Conservation (phyloP, 2,329 filamentous ascomycete species). For the Sordariomycetes sp. region DNA sequence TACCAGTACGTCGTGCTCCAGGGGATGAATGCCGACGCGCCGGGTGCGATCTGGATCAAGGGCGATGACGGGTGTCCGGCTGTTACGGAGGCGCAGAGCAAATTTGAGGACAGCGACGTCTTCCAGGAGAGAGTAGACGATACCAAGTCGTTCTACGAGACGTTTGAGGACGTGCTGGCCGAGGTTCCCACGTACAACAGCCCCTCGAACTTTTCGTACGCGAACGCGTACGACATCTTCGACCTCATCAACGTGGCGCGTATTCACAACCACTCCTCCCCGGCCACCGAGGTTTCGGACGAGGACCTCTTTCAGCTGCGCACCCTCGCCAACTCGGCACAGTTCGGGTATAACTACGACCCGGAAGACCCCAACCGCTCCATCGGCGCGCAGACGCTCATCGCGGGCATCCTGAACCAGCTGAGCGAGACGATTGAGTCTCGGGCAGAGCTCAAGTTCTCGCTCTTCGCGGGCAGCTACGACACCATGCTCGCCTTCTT, state of each 20-base stretch:
- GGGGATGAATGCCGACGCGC: conserved; percentile 15
- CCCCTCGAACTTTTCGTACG: conserved; percentile 17
- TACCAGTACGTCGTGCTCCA: conserved; percentile 21
- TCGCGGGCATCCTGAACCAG: conserved; percentile 15
- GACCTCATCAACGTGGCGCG: conserved; percentile 20
- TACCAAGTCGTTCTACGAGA: conserved; percentile 16
- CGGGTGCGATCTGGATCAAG: conserved; percentile 22
- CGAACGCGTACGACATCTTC: conserved; percentile 21
- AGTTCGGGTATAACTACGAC: conserved; percentile 18
- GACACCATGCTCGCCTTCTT: conserved; percentile 22
- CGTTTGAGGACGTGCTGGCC: conserved; percentile 14
- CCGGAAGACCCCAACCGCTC: conserved; percentile 13
- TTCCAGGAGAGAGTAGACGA: conserved; percentile 13
- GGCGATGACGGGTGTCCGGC: conserved; percentile 19
- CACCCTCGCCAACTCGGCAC: conserved; percentile 17
- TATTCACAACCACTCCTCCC: conserved; percentile 15
- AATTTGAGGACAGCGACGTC: conserved; percentile 14
- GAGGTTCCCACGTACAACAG: conserved; percentile 17
- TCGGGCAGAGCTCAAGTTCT: conserved; percentile 18
- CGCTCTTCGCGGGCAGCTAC: conserved; percentile 19
- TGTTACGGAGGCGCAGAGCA: conserved; percentile 12
- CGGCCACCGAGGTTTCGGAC: conserved; percentile 16
- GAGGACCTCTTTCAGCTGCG: conserved; percentile 17
- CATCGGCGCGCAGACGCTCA: conserved; percentile 17
- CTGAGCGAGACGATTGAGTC: conserved; percentile 16